These are phyloP conservation scores for Clitoria ternatea DNA, from an alignment of 306 rosid genomes.

Conservation along the genomic window DNA sequence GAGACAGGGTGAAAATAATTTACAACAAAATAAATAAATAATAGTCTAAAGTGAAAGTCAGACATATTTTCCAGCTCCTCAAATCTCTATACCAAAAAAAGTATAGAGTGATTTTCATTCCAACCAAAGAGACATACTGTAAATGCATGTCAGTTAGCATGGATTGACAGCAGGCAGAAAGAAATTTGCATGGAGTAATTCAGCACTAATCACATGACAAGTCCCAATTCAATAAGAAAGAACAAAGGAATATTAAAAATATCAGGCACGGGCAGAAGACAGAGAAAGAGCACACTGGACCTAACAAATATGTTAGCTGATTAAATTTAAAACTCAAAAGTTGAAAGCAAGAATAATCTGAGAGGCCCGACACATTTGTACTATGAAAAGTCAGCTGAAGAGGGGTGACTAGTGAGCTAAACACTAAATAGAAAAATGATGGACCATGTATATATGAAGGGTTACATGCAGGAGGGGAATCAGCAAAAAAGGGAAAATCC, in stretches of 20 bases:
- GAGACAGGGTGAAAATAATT: background rate
- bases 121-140: background rate
- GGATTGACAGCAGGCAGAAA: background rate
- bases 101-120: background rate
- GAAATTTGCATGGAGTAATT: background rate
- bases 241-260: background rate
- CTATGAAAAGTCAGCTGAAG: background rate
- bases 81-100: background rate
- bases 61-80: background rate
- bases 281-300: background rate
- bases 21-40: background rate
- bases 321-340: too few relatives aligned
- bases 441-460: background rate
- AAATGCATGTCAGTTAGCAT: background rate
- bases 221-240: slow-evolving; percentile 14
- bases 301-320: background rate
- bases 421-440: background rate
- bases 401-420: too few relatives aligned
- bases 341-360: background rate
- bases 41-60: background rate
- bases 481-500: background rate
- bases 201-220: background rate
- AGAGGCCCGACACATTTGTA: background rate
- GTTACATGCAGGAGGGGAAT: background rate
- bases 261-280: background rate